These are phyloP conservation scores for Colletotrichum siamense DNA, from an alignment of 2,329 filamentous ascomycete genomes.

Conservation along the genomic window DNA sequence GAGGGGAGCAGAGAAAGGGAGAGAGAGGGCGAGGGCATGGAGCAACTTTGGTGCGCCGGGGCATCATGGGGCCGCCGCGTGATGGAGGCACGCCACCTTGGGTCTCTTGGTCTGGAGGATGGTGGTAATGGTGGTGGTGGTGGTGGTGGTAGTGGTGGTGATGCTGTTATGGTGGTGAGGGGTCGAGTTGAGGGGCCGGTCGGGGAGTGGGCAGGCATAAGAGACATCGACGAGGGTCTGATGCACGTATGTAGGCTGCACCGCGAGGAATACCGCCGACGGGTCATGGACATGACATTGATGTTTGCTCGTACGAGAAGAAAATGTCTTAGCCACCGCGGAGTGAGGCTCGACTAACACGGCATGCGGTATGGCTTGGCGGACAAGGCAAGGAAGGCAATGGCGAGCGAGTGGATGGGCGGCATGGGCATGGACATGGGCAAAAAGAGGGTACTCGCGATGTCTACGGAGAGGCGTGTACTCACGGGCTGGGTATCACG, in stretches of 20 bases:
- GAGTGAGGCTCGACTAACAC: conserved; percentile 12
- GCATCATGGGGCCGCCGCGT: conserved; percentile 14
- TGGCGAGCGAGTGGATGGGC: not conserved
- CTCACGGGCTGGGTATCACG: not conserved
- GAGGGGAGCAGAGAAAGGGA: not conserved
- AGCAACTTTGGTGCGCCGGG: not conserved
- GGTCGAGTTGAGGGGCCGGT: not conserved
- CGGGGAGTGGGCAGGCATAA: not conserved
- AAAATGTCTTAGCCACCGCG: conserved; percentile 4
- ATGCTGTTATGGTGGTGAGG: not conserved
- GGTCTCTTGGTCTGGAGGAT: not conserved
- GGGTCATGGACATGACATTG: not conserved
- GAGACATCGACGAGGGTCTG: not conserved
- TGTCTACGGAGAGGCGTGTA: not conserved
- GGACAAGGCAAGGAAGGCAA: not conserved
- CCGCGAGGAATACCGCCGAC: not conserved
- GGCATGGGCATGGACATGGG: not conserved
- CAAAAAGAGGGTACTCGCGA: not conserved
- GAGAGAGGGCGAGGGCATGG: not conserved
- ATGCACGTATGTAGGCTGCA: not conserved
- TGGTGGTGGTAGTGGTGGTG: not conserved
- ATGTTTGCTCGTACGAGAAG: conserved; percentile 14
- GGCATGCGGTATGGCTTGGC: not conserved
- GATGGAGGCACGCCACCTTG: conserved; percentile 18
- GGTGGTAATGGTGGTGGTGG: not conserved